Evolutionary conservation across 169 alveolate genomes (phyloP).

Genomic region (Cryptosporidium baileyi): DNA sequence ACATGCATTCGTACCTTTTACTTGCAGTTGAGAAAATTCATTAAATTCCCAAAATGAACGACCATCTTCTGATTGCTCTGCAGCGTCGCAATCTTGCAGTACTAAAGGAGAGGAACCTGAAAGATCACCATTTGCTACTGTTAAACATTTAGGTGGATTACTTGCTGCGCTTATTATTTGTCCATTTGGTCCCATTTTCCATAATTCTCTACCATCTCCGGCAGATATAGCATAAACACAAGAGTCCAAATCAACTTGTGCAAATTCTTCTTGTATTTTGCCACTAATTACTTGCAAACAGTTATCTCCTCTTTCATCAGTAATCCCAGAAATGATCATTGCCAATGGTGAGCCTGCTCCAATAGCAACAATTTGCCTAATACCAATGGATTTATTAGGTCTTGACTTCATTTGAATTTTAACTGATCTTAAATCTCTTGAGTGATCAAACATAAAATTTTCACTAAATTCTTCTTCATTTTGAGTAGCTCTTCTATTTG

Average conservation of each 20-base stretch:
- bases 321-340: conserved; percentile 84
- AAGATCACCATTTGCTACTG: conserved; percentile 74
- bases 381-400: conserved; percentile 85
- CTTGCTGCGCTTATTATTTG: conserved; percentile 74
- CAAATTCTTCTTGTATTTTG: conserved; percentile 46
- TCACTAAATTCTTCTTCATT: conserved; percentile 61
- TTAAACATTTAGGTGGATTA: conserved; percentile 75
- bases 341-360: conserved; percentile 88
- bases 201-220: conserved; percentile 72
- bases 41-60: conserved; percentile 83
- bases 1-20: conserved; percentile 87
- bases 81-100: conserved; percentile 70
- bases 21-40: conserved; percentile 85
- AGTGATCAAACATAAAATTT: conserved; percentile 54
- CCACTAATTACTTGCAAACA: conserved; percentile 80
- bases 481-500: conserved; percentile 75
- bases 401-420: conserved; percentile 82
- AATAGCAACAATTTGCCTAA: conserved; percentile 82
- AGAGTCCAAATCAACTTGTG: conserved; percentile 54
- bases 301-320: conserved; percentile 86
- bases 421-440: conserved; percentile 72
- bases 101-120: conserved; percentile 72
- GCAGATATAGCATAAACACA: conserved; percentile 65
- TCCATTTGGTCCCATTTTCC: conserved; percentile 73
- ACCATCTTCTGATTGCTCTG: conserved; percentile 79